Percentiles rank a stretch among this genome's conserved stretches.
Evolutionary conservation across 306 rosid species (phyloP).

Genomic region (Amphicarpaea edgeworthii): DNA sequence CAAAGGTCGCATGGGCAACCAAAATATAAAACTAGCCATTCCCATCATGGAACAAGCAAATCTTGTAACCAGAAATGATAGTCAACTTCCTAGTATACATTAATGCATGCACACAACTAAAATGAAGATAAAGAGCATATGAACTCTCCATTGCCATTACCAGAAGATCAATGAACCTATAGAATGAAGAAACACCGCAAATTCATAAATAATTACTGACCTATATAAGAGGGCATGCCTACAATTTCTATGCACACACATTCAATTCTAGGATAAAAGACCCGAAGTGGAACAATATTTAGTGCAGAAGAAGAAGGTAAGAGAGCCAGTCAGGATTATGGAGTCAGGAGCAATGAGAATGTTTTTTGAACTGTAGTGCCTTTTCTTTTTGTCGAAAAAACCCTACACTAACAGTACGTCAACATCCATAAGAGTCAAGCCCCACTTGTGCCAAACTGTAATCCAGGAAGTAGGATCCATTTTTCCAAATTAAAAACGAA

Average conservation of each 20-base stretch:
- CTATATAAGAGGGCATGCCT: constrained; percentile 12
- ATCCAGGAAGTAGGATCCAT: constrained; percentile 41
- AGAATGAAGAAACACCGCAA: constrained; percentile 37
- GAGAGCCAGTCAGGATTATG: background rate
- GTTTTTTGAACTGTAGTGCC: background rate
- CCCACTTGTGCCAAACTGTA: constrained; percentile 31
- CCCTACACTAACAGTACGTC: constrained; percentile 24
- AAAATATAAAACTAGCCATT: constrained; percentile 8
- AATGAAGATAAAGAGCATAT: constrained; percentile 13
- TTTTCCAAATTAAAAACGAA: constrained; percentile 34
- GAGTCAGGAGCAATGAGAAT: background rate
- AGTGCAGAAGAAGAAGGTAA: constrained; percentile 7
- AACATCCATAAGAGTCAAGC: constrained; percentile 43
- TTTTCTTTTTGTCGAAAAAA: constrained; percentile 23
- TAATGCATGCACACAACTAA: constrained; percentile 6
- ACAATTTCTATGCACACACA: background rate
- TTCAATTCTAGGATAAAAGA: constrained; percentile 6
- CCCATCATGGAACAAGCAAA: background rate
- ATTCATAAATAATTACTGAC: constrained; percentile 21
- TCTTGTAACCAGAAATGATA: background rate
- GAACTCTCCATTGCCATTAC: constrained; percentile 22
- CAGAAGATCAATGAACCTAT: constrained; percentile 31
- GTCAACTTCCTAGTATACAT: constrained; percentile 26
- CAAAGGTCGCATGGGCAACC: constrained; percentile 6
- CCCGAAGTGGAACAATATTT: constrained; percentile 26